Conservation (phyloP, 179 eudicot species). For the Carnegiea gigantea region DNA sequence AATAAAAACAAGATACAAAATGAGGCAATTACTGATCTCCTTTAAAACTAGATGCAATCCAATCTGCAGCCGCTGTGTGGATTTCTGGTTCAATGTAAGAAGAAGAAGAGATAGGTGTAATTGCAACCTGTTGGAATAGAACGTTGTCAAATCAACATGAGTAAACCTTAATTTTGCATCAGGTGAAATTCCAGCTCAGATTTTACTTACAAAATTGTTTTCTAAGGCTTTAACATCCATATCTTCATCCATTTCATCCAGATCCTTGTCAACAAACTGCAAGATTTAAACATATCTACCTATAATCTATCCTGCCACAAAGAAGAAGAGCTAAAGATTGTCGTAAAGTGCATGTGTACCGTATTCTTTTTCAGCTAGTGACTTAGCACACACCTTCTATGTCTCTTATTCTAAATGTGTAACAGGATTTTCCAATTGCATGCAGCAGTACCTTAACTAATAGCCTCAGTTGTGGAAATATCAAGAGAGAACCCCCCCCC, state of each 20-base stretch:
- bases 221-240: constrained; percentile 74
- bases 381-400: neutral
- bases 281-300: constrained; percentile 13
- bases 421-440: no score
- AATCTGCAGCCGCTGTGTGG: constrained; percentile 49
- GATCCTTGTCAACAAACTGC: constrained; percentile 70
- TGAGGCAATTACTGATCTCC: constrained; percentile 21
- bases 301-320: neutral
- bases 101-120: constrained; percentile 51
- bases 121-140: constrained; percentile 17
- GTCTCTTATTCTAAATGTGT: no score
- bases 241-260: constrained; percentile 64
- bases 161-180: neutral
- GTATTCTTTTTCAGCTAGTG: neutral
- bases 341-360: neutral
- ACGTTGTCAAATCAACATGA: neutral
- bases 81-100: constrained; percentile 37
- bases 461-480: no score
- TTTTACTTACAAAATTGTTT: constrained; percentile 68
- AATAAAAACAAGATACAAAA: neutral
- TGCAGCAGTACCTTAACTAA: no score
- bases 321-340: neutral
- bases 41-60: constrained; percentile 48
- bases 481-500: no score
- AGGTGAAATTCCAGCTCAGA: neutral